Base-by-base conservation (phyloP, 2,329 filamentous ascomycete species). In the Pseudodiploospora longispora region DNA sequence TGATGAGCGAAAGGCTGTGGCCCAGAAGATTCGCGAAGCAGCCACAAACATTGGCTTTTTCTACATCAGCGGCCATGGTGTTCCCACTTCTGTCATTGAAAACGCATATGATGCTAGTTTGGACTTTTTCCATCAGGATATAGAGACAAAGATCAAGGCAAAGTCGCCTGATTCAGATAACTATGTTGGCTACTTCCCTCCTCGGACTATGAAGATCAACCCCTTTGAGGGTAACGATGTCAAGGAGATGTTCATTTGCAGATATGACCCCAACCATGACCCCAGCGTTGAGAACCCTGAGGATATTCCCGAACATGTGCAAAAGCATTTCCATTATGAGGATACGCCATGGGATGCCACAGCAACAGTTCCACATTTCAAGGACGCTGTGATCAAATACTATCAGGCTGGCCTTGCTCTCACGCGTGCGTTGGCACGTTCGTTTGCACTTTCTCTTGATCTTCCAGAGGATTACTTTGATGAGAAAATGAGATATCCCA, bases 391-490 rank as follows among this genome's bases (percentile, higher is more conserved):
- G 3, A 51, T 75, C 6, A 50, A 52, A 1, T 76, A 79, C 52
- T 78, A 71, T 64, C 55, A 60, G 19, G 58, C 64, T 6, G 73
- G 72, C 33, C 61, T 82, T 7, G 60, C 51, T 1, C 62, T 82
- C 2, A 71, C 76, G 1, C 65, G 78, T 27, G 67, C 64, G 32
- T 55, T 82, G 30, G 68, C 76, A 3, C 62, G 65, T 4, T 60
- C 70, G 6, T 78, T 82, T 51, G 76, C 78, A 0, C 62, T 82
- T 3, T 71, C 70, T 4, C 64, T 82, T 2, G 67, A 69, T 8
- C 60, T 81, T 3, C 65, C 69, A 0, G 77, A 82, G 52, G 54
- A 68, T 30, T 72, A 74, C 43, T 80, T 81, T 53, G 76, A 80
- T 47, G 59, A 61, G 3, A 71, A 76, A 42, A 70, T 72, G 12